These are phyloP conservation scores for Emiliania huxleyi DNA, from an alignment of 78 protist species.

Conservation along the genomic window DNA sequence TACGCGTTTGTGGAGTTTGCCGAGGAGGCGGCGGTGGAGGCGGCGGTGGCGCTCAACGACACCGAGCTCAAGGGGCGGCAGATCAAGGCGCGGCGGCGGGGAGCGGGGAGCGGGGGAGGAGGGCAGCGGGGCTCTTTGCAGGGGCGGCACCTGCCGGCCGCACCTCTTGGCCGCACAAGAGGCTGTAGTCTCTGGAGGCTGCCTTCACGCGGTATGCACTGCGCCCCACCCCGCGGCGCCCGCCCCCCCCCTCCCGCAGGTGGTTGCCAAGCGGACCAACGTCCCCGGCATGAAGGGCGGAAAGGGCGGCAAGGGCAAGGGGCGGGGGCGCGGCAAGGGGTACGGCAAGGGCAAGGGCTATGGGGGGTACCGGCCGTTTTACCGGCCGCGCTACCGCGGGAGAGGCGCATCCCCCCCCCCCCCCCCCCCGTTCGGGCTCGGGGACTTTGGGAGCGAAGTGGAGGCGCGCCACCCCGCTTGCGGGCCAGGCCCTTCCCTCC, in stretches of 20 bases:
- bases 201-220: no score
- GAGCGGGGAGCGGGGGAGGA: no score
- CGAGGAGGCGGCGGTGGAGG: conserved; percentile 18
- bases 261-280: not conserved
- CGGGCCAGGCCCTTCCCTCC: no score
- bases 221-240: no score
- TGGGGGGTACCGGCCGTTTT: not conserved
- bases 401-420: no score
- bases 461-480: no score
- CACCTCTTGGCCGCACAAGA: no score
- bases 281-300: not conserved
- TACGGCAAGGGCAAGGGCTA: not conserved
- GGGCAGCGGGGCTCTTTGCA: no score
- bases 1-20: conserved; percentile 3
- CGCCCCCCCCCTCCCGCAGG: not conserved
- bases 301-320: not conserved
- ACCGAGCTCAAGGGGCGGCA: conserved; percentile 26
- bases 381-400: not conserved
- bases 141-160: no score
- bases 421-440: no score
- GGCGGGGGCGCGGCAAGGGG: not conserved
- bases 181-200: no score
- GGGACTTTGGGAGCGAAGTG: no score
- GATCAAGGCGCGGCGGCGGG: conserved; percentile 34
- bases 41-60: conserved; percentile 24